These are phyloP conservation scores for Eutypa lata DNA, from an alignment of 2,329 filamentous ascomycete genomes.

Conservation along the genomic window DNA sequence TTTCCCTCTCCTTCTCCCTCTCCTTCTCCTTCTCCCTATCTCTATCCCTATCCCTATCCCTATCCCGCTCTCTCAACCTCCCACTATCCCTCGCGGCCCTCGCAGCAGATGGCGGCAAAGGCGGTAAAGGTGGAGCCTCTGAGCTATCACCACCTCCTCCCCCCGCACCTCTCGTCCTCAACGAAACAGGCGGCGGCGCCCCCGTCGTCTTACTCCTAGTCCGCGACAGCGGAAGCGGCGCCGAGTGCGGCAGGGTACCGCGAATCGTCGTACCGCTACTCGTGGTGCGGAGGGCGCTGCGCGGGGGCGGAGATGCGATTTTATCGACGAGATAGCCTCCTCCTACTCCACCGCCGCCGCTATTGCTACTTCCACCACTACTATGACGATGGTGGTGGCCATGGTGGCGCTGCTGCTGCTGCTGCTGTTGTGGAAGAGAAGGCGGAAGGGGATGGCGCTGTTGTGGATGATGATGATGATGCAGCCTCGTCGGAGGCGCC, in stretches of 20 bases:
- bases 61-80: conserved; percentile 3
- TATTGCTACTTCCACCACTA: background rate
- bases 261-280: conserved; percentile 12
- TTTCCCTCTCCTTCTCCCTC: conserved; percentile 15
- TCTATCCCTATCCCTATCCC: conserved; percentile 1
- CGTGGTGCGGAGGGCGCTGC: conserved; percentile 18
- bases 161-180: conserved; percentile 1
- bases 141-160: background rate
- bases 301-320: conserved; percentile 11
- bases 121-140: conserved; percentile 24
- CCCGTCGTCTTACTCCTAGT: conserved; percentile 26
- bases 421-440: background rate
- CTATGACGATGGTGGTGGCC: background rate
- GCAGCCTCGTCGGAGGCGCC: background rate
- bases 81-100: background rate
- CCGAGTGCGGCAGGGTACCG: background rate
- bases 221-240: conserved; percentile 11
- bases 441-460: no score
- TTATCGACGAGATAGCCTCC: background rate
- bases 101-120: conserved; percentile 8
- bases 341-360: background rate
- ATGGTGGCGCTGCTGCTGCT: background rate
- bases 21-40: no score
- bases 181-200: conserved; percentile 12
- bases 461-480: background rate